Conservation (phyloP, 2,329 filamentous ascomycete genomes). For the Sporothrix globosa region DNA sequence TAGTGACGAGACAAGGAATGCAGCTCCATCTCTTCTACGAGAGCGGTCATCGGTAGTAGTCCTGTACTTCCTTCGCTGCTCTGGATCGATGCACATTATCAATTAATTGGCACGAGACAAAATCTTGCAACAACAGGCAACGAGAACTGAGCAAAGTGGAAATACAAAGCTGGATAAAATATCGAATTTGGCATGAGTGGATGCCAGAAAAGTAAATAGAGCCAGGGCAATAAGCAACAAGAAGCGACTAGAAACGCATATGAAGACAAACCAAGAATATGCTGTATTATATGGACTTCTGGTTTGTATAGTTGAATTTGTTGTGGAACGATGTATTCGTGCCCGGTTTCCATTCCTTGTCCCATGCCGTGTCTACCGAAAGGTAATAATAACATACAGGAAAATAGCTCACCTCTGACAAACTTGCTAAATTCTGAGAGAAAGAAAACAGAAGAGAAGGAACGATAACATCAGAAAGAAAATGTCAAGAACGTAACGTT, state of each 20-base stretch:
- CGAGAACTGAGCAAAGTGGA: too few species aligned
- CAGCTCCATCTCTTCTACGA: neutral
- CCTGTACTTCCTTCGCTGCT: neutral
- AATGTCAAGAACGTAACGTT: too few species aligned
- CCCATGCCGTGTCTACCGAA: neutral
- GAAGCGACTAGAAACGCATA: neutral
- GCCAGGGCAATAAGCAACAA: neutral
- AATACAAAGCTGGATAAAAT: too few species aligned
- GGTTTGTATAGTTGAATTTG: conserved; percentile 19
- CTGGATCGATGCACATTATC: too few species aligned
- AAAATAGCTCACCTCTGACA: neutral
- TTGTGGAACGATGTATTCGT: neutral
- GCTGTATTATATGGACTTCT: neutral
- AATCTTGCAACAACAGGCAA: too few species aligned
- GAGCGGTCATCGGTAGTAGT: neutral
- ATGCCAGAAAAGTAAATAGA: neutral
- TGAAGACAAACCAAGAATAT: too few species aligned
- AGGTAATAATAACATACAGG: neutral
- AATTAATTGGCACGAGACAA: too few species aligned
- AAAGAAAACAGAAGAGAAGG: neutral
- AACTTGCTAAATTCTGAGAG: neutral
- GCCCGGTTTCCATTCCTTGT: neutral
- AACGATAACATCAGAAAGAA: neutral
- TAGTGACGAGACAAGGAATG: neutral
- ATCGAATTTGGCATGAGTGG: too few species aligned